Conservation (phyloP, 352 stramenopile genomes). For the Globisporangium recalcitrans region DNA sequence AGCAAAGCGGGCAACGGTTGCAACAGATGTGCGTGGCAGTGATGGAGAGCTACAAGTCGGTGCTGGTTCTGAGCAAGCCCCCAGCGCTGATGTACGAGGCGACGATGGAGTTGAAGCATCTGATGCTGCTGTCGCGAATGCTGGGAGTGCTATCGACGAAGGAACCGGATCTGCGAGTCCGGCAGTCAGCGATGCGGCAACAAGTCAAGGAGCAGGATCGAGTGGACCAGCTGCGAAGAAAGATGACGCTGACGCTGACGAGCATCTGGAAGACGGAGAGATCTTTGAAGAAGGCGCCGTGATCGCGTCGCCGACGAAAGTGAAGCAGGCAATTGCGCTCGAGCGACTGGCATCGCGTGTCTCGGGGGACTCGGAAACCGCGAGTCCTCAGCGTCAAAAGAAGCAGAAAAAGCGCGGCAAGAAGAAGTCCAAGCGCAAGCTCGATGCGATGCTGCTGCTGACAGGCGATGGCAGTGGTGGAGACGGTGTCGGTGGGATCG, state of each 20-base stretch:
- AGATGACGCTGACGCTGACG: conserved; percentile 5
- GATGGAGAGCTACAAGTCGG: background rate
- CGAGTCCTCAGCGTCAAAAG: conserved; percentile 20
- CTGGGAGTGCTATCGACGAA: background rate
- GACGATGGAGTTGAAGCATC: background rate
- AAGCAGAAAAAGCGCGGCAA: conserved; percentile 76
- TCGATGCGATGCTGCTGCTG: conserved; percentile 47
- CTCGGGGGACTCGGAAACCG: conserved; percentile 10
- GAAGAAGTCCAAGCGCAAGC: conserved; percentile 73
- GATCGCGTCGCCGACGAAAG: conserved; percentile 26
- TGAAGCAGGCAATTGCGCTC: conserved; percentile 37
- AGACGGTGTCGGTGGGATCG: background rate
- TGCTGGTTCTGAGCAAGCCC: background rate
- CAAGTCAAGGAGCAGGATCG: background rate
- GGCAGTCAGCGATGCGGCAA: background rate
- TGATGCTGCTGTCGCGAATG: background rate
- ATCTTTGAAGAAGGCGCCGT: conserved; percentile 61
- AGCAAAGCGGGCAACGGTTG: too few species aligned
- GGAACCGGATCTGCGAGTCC: background rate
- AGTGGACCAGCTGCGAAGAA: conserved; percentile 1
- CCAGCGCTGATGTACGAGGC: background rate
- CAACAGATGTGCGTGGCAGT: background rate
- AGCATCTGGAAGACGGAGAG: conserved; percentile 64
- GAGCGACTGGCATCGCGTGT: conserved; percentile 21
- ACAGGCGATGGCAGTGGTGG: background rate